A percentile compares a stretch with the other conserved stretches of the same genome.
Evolutionary conservation across 2,329 filamentous ascomycete genomes (phyloP).

Genomic region (Graphilbum sp.): DNA sequence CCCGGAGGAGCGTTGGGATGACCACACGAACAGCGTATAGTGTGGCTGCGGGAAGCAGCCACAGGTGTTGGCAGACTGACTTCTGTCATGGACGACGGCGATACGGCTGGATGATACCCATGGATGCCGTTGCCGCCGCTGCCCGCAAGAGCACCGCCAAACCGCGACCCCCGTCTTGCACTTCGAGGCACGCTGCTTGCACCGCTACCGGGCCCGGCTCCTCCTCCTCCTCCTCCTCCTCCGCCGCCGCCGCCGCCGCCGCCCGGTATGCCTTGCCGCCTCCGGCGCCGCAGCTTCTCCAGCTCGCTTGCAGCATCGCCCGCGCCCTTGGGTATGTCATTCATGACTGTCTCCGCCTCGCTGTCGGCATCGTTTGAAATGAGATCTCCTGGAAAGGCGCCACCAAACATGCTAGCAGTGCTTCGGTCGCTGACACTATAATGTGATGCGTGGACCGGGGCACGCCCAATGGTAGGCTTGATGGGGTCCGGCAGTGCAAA

Average conservation of each 20-base stretch:
- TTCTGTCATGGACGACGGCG: conserved; percentile 34
- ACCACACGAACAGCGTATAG: conserved; percentile 42
- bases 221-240: no score
- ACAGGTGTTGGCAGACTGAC: conserved; percentile 29
- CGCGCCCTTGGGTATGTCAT: conserved; percentile 23
- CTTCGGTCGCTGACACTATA: conserved; percentile 34
- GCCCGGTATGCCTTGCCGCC: conserved; percentile 10
- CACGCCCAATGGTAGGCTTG: conserved; percentile 26
- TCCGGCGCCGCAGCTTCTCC: conserved; percentile 35
- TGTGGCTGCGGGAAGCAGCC: conserved; percentile 22
- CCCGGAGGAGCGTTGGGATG: conserved; percentile 22
- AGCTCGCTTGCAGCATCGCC: conserved; percentile 44
- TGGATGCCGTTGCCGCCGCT: conserved; percentile 10
- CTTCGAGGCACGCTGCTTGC: conserved; percentile 3
- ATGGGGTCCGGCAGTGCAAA: conserved; percentile 39
- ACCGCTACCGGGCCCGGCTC: conserved; percentile 6
- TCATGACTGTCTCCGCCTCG: conserved; percentile 41
- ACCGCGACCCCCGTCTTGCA: conserved; percentile 3
- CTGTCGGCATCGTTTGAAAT: conserved; percentile 30
- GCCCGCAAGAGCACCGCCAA: conserved; percentile 7
- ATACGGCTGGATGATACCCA: conserved; percentile 21
- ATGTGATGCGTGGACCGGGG: conserved; percentile 26
- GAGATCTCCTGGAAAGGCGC: conserved; percentile 12
- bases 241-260: no score
- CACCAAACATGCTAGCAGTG: conserved; percentile 21